Conservation (phyloP, 257 asterid species). For the Primulina huaijiensis region DNA sequence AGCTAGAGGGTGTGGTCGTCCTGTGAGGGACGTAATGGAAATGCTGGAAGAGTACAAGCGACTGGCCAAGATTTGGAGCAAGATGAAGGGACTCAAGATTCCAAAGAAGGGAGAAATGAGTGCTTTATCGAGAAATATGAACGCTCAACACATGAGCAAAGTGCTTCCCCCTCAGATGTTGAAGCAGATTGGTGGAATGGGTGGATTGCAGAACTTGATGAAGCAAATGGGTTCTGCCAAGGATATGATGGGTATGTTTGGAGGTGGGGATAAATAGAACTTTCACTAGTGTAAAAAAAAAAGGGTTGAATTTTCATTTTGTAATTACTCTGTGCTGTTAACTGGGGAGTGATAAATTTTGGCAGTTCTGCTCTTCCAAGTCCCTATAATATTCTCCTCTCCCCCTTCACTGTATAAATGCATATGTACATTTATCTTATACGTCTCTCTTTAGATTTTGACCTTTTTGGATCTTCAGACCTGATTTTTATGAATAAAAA, state of each 20-base stretch:
- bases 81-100: constrained; percentile 96
- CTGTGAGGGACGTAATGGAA: constrained; percentile 74
- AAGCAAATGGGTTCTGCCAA: constrained; percentile 82
- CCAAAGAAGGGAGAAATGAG: constrained; percentile 98
- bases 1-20: constrained; percentile 90
- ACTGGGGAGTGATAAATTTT: no score
- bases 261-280: constrained; percentile 63
- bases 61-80: constrained; percentile 86
- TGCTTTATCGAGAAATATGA: constrained; percentile 71
- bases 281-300: not conserved
- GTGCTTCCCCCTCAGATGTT: constrained; percentile 93
- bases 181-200: constrained; percentile 94
- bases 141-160: constrained; percentile 93
- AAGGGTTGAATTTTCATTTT: not conserved
- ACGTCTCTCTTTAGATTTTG: no score
- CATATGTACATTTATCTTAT: no score
- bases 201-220: constrained; percentile 89
- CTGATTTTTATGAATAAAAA: no score
- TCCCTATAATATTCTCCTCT: no score
- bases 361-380: no score
- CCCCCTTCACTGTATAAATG: no score
- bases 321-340: not conserved
- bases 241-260: constrained; percentile 97
- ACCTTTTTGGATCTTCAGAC: no score
- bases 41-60: constrained; percentile 95